These are phyloP conservation scores for Leccinum pellstonianum DNA, from an alignment of 768 basidiomycete genomes.

Conservation along the genomic window DNA sequence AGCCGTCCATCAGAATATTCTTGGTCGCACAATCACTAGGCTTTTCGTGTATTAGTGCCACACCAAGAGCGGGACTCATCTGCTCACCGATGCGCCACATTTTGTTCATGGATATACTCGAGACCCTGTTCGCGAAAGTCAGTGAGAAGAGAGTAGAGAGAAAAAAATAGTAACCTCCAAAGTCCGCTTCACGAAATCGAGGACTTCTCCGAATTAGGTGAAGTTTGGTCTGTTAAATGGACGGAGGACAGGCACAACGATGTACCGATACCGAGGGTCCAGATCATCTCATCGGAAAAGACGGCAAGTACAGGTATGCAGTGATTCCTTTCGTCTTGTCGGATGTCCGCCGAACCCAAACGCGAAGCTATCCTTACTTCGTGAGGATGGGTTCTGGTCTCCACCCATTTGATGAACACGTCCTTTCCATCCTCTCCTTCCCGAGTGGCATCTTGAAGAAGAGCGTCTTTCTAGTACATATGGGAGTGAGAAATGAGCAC, in stretches of 20 bases:
- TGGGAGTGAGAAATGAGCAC: background rate
- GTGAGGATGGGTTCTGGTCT: background rate
- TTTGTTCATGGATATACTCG: constrained; percentile 35
- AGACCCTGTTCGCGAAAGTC: constrained; percentile 28
- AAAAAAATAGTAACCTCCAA: constrained; percentile 17
- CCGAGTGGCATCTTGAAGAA: constrained; percentile 11
- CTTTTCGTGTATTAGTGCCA: fast-evolving
- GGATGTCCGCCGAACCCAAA: background rate
- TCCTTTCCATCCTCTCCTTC: background rate
- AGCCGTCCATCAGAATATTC: constrained; percentile 33
- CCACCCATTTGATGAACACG: constrained; percentile 19
- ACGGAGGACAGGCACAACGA: constrained; percentile 31
- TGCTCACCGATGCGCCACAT: constrained; percentile 37
- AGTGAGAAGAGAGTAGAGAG: background rate
- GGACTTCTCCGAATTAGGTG: constrained; percentile 23
- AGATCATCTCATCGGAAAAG: background rate
- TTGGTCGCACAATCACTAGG: constrained; percentile 24
- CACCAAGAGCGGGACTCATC: background rate
- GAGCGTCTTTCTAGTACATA: background rate
- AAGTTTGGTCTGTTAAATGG: constrained; percentile 26
- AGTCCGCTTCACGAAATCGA: constrained; percentile 30
- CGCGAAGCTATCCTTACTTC: constrained; percentile 8
- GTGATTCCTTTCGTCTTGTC: constrained; percentile 19
- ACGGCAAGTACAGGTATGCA: constrained; percentile 23
- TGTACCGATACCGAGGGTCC: constrained; percentile 8